Percentiles rank a stretch among this genome's conserved stretches.
These are phyloP conservation scores for Penicillium alfredii DNA, from an alignment of 495 filamentous ascomycete genomes.

Conservation along the genomic window DNA sequence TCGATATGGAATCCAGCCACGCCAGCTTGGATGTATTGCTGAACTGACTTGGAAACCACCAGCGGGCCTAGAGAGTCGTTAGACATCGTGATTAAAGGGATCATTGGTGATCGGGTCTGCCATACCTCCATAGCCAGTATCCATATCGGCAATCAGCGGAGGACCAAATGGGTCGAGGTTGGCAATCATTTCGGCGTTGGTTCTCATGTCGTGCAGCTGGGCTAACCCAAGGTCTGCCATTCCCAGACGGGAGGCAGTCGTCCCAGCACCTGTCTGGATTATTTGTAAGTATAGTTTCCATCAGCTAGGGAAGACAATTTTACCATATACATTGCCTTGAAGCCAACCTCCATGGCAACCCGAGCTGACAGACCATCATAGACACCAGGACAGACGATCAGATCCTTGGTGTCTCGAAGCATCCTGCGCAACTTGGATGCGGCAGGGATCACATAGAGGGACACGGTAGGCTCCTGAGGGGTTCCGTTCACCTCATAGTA, in stretches of 20 bases:
- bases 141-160: slow-evolving; percentile 66
- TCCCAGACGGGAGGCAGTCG: slow-evolving; percentile 56
- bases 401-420: slow-evolving; percentile 32
- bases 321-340: slow-evolving; percentile 65
- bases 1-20: slow-evolving; percentile 68
- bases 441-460: slow-evolving; percentile 31
- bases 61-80: slow-evolving; percentile 41
- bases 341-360: slow-evolving; percentile 54
- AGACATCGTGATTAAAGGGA: too few species aligned
- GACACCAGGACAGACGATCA: slow-evolving; percentile 58
- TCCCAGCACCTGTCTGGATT: slow-evolving; percentile 61
- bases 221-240: slow-evolving; percentile 62
- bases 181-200: slow-evolving; percentile 62
- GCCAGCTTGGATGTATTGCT: slow-evolving; percentile 59
- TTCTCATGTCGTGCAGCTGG: slow-evolving; percentile 58
- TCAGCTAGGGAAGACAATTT: not conserved
- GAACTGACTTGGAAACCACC: slow-evolving; percentile 58
- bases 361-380: slow-evolving; percentile 67
- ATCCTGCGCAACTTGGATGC: slow-evolving; percentile 44
- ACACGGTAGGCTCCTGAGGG: slow-evolving; percentile 25
- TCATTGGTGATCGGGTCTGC: too few species aligned
- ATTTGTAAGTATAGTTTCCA: slow-evolving; percentile 3
- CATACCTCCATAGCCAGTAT: slow-evolving; percentile 58
- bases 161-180: slow-evolving; percentile 50
- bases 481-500: slow-evolving; percentile 32